These are phyloP conservation scores for Stachybotrys elegans DNA, from an alignment of 2,329 filamentous ascomycete genomes.

Conservation along the genomic window DNA sequence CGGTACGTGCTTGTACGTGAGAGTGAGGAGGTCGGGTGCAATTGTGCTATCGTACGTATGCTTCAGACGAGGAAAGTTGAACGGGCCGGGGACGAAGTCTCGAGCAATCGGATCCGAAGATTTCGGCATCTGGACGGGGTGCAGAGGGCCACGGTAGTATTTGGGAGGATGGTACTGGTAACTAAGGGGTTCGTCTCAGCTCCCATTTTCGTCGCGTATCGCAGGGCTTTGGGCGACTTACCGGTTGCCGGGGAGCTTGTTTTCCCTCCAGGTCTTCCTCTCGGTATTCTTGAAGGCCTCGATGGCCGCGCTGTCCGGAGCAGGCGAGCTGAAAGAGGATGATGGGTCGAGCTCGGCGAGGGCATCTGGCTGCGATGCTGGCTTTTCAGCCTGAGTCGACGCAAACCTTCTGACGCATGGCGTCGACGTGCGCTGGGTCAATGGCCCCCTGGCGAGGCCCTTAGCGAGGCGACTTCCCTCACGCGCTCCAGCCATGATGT, in stretches of 20 bases:
- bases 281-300: conserved; percentile 36
- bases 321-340: conserved; percentile 41
- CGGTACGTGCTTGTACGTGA: conserved; percentile 81
- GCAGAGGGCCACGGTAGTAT: conserved; percentile 88
- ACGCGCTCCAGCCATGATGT: conserved; percentile 36
- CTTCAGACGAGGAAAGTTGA: conserved; percentile 78
- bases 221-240: too few relatives aligned
- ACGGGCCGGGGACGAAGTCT: conserved; percentile 85
- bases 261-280: conserved; percentile 26
- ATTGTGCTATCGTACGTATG: conserved; percentile 88
- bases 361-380: conserved; percentile 16
- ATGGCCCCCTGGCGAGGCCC: conserved; percentile 21
- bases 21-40: conserved; percentile 79
- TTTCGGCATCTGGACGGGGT: conserved; percentile 86
- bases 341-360: conserved; percentile 46
- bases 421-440: conserved; percentile 17
- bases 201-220: not conserved
- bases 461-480: conserved; percentile 32
- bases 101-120: conserved; percentile 83
- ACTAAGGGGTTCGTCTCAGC: conserved; percentile 40
- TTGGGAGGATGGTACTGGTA: conserved; percentile 94
- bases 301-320: conserved; percentile 30
- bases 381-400: conserved; percentile 38
- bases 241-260: conserved; percentile 43
- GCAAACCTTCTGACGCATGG: conserved; percentile 34